Conservation (phyloP, 2,329 filamentous ascomycete species). For the Fusarium bulbicola region DNA sequence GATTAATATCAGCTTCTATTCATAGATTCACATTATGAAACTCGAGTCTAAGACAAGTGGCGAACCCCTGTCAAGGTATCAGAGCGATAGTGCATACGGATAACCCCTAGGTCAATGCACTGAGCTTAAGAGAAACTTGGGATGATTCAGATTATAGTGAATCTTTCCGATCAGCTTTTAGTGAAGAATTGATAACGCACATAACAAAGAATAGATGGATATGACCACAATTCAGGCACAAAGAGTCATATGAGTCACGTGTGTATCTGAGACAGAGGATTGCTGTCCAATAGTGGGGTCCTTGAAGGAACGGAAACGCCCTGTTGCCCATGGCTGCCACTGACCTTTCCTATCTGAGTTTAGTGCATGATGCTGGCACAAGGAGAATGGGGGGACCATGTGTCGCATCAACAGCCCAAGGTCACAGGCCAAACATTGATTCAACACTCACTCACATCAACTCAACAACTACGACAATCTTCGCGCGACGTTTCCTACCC, state of each 20-base stretch:
- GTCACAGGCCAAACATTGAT: constrained; percentile 42
- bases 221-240: constrained; percentile 18
- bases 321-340: constrained; percentile 48
- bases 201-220: background rate
- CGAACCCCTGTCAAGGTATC: constrained; percentile 12
- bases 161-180: background rate
- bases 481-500: constrained; percentile 38
- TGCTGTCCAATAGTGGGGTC: constrained; percentile 39
- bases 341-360: constrained; percentile 33
- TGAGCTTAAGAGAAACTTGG: background rate
- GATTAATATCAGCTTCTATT: constrained; percentile 8
- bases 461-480: constrained; percentile 36
- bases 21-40: constrained; percentile 17
- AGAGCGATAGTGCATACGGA: background rate
- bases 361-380: constrained; percentile 34
- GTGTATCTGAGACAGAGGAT: constrained; percentile 26
- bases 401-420: constrained; percentile 43
- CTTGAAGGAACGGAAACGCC: constrained; percentile 24
- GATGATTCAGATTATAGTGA: constrained; percentile 3
- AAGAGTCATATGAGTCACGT: constrained; percentile 36
- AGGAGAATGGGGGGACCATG: constrained; percentile 43
- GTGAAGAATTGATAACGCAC: constrained; percentile 6
- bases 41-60: constrained; percentile 22
- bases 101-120: constrained; percentile 14
- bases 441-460: constrained; percentile 27